Conservation (phyloP, 1,139 yeast genomes). For the Hyphopichia wangnamkhiaoensis region DNA sequence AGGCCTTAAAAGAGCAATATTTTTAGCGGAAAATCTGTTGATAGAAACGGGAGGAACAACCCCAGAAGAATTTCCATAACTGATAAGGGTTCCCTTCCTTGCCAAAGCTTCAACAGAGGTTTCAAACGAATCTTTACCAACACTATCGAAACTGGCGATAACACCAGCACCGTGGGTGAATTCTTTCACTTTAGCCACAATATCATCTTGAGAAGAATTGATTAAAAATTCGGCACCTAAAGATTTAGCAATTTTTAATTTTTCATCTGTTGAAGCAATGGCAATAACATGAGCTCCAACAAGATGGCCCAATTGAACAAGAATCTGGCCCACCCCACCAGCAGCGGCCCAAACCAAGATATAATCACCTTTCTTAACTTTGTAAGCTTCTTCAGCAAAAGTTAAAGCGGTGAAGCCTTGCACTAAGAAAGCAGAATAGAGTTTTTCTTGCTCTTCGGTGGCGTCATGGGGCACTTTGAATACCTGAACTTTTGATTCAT, state of each 20-base stretch:
- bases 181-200: constrained; percentile 59
- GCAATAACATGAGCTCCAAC: constrained; percentile 84
- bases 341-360: constrained; percentile 90
- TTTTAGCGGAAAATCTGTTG: constrained; percentile 55
- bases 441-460: constrained; percentile 45
- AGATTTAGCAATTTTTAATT: constrained; percentile 56
- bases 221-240: constrained; percentile 77
- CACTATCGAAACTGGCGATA: constrained; percentile 71
- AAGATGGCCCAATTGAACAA: constrained; percentile 60
- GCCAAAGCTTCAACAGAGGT: constrained; percentile 61
- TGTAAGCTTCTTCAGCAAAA: constrained; percentile 63
- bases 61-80: constrained; percentile 90
- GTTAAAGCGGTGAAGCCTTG: constrained; percentile 83
- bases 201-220: constrained; percentile 58
- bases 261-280: constrained; percentile 73
- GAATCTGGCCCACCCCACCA: constrained; percentile 82
- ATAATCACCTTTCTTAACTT: constrained; percentile 66
- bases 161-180: constrained; percentile 75
- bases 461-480: constrained; percentile 49
- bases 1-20: constrained; percentile 67
- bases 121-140: constrained; percentile 79
- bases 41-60: constrained; percentile 67
- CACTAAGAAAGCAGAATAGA: constrained; percentile 60
- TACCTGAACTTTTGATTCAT: constrained; percentile 29
- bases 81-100: constrained; percentile 71